A percentile compares a stretch with the other conserved stretches of the same genome.
Conservation (phyloP, 306 rosid genomes). For the Prunus mira region DNA sequence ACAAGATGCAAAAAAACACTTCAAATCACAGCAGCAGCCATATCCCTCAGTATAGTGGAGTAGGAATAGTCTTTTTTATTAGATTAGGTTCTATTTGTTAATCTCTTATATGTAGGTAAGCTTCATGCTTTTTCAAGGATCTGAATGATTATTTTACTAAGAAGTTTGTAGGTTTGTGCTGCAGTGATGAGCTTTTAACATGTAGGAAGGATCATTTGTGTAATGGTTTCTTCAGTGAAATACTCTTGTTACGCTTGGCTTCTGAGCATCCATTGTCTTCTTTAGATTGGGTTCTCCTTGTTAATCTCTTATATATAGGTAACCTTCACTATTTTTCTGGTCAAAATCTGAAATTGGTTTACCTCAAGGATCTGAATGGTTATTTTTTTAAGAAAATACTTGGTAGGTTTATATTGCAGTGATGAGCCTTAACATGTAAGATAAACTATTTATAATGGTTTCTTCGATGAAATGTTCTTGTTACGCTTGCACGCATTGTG, state of each 20-base stretch:
- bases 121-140: not conserved
- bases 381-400: not conserved
- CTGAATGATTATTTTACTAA: not conserved
- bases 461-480: conserved; percentile 47
- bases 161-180: not conserved
- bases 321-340: not conserved
- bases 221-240: conserved; percentile 46
- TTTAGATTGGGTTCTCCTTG: not conserved
- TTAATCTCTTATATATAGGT: not conserved
- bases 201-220: conserved; percentile 26
- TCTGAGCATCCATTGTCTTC: conserved; percentile 34
- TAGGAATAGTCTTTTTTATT: not conserved
- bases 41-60: too few relatives aligned
- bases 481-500: conserved; percentile 32
- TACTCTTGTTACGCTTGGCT: conserved; percentile 66
- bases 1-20: too few relatives aligned
- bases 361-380: too few relatives aligned
- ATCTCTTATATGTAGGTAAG: not conserved
- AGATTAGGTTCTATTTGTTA: not conserved
- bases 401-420: conserved; percentile 9
- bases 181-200: conserved; percentile 52
- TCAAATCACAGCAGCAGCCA: too few relatives aligned
- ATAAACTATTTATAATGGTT: conserved; percentile 16
- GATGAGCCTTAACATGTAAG: conserved; percentile 59
- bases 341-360: not conserved